Evolutionary conservation across 331 rosid genomes (phyloP).

Genomic region (Quercus lobata): DNA sequence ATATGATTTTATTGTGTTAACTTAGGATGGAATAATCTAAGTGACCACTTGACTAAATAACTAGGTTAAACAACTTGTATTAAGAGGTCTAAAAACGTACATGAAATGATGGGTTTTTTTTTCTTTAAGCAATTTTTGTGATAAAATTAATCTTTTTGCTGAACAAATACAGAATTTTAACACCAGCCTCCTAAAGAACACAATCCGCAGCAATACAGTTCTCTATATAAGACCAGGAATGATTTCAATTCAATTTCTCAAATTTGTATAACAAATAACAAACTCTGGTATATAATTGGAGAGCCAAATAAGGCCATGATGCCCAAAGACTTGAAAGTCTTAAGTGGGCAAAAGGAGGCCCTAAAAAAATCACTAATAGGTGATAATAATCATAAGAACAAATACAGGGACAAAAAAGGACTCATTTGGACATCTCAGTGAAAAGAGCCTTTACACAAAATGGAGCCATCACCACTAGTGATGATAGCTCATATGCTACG

Average conservation of each 20-base stretch:
- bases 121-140: too few species aligned
- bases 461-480: conserved; percentile 26
- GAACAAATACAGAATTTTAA: too few species aligned
- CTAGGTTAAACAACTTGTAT: too few species aligned
- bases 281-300: conserved; percentile 3
- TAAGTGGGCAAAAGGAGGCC: neutral
- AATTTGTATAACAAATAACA: conserved; percentile 20
- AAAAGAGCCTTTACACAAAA: conserved; percentile 22
- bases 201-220: neutral
- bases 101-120: too few species aligned
- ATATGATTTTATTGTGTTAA: too few species aligned
- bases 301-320: conserved; percentile 8
- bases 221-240: neutral
- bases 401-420: conserved; percentile 18
- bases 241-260: conserved; percentile 5
- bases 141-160: too few species aligned
- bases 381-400: neutral
- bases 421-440: conserved; percentile 15
- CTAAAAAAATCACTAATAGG: conserved; percentile 2
- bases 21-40: too few species aligned
- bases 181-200: neutral
- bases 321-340: conserved; percentile 5
- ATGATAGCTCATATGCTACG: neutral
- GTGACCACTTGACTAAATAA: too few species aligned
- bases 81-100: too few species aligned